phyloP scores from a whole-genome alignment of 306 rosid genomes.

The Vigna mungo region DNA sequence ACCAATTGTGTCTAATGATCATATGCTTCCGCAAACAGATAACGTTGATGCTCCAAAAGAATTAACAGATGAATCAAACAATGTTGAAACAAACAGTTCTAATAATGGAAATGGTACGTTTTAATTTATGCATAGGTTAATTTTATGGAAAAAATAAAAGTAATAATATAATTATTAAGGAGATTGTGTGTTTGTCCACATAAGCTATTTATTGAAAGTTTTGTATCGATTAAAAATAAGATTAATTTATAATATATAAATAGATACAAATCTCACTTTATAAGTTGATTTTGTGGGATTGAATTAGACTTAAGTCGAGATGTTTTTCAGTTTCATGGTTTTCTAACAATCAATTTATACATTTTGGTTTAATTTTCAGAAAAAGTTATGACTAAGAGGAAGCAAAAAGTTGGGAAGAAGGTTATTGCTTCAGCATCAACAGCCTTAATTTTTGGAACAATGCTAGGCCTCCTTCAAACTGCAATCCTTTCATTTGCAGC shows the following conservation, averaged over 20 bases:
- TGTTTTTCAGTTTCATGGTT: background rate
- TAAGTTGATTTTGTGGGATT: too few species aligned
- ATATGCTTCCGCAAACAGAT: too few species aligned
- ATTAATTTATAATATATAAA: too few species aligned
- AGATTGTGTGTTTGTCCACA: too few species aligned
- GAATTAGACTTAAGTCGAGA: too few species aligned
- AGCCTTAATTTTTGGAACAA: background rate
- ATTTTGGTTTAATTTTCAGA: background rate
- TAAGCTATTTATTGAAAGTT: too few species aligned
- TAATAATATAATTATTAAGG: too few species aligned
- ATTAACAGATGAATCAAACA: background rate
- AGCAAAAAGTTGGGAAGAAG: background rate
- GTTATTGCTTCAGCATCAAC: constrained; percentile 7
- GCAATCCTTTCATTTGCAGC: constrained; percentile 1
- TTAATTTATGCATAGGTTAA: too few species aligned
- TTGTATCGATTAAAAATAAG: too few species aligned
- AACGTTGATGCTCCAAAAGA: background rate
- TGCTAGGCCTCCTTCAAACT: constrained; percentile 1
- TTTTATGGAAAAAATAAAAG: too few species aligned
- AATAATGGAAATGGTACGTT: constrained; percentile 45
- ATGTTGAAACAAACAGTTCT: background rate
- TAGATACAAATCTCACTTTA: too few species aligned
- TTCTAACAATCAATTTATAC: background rate
- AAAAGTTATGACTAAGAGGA: background rate
- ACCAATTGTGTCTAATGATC: too few species aligned